phyloP scores from a whole-genome alignment of 768 basidiomycete species.

The Auriscalpium vulgare region DNA sequence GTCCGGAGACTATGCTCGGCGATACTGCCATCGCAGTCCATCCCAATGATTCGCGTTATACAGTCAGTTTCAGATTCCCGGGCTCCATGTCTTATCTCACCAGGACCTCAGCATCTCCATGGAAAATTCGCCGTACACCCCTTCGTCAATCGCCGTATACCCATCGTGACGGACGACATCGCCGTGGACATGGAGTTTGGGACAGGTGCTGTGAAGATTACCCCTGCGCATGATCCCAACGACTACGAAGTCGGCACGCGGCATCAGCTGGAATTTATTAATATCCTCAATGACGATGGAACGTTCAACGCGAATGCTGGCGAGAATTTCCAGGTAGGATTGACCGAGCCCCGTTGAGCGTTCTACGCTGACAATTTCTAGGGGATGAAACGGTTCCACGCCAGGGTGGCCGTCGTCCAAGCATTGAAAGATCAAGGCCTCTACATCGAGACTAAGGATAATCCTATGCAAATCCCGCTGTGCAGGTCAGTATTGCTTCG shows the following conservation, averaged over 20 bases:
- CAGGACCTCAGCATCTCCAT: slow-evolving; percentile 62
- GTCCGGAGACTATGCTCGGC: slow-evolving; percentile 97
- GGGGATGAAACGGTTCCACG: slow-evolving; percentile 99
- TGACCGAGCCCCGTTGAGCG: background rate
- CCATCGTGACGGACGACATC: slow-evolving; percentile 81
- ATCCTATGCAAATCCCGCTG: slow-evolving; percentile 94
- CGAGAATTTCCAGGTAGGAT: slow-evolving; percentile 54
- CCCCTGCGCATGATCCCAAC: slow-evolving; percentile 94
- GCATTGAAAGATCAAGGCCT: slow-evolving; percentile 77
- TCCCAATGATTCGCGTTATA: slow-evolving; percentile 87
- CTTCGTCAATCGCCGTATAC: slow-evolving; percentile 78
- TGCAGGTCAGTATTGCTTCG: slow-evolving; percentile 52
- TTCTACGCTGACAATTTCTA: slow-evolving; percentile 18
- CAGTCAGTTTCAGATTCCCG: slow-evolving; percentile 28
- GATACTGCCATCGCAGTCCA: slow-evolving; percentile 97
- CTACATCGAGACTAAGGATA: slow-evolving; percentile 88
- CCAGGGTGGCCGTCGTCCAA: slow-evolving; percentile 74
- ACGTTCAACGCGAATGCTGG: slow-evolving; percentile 91
- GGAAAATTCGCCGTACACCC: slow-evolving; percentile 90
- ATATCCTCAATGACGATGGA: slow-evolving; percentile 93
- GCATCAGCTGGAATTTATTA: slow-evolving; percentile 87
- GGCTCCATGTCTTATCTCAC: background rate
- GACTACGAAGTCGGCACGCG: slow-evolving; percentile 92
- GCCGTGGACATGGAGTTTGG: slow-evolving; percentile 91
- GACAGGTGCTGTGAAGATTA: slow-evolving; percentile 98